Evolutionary conservation across 2,329 filamentous ascomycete genomes (phyloP), one percentile per base, ranked within the genome.

Genomic region (Coniella vitis): DNA sequence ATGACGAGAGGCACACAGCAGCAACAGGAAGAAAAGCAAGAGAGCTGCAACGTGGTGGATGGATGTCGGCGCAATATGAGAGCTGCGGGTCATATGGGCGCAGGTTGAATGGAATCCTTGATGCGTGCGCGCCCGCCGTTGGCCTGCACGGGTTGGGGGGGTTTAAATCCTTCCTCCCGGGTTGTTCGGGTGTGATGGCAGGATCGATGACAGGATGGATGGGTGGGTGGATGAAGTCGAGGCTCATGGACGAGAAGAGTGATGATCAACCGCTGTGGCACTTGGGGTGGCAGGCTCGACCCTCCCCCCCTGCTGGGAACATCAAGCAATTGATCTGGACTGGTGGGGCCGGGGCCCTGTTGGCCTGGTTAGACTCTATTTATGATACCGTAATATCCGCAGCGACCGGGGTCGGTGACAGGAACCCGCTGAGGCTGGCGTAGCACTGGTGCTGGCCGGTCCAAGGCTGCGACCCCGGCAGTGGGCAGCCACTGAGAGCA

Each of bases 391-490:
- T n/a, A 29, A 40, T 29, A 16, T 29, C 21, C 13, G 13, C 25
- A n/a, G 19, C 38, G 49, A 44, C 49, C 20, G 36, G 49, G 46
- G 50, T 44, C 41, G 46, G 46, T 52, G 47, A 42, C 42, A 49
- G 42, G 35, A 41, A 35, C 37, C 38, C 47, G 25, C 35, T 29
- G 36, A 32, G 36, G 44, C 47, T 41, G 47, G 47, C 34, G n/a
- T 42, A 45, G 41, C 43, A 51, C 49, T 53, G 51, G 51, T 41
- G 32, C 16, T 48, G 51, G 36, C 22, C 43, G 31, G 48, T 44
- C 48, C 39, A 31, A 16, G 31, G 36, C 47, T 17, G 38, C 14
- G 9, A 17, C 47, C 41, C 45, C 37, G 29, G 35, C 40, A 20
- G 40, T 37, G 40, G 37, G 47, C 39, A 40, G 46, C 46, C 46